Conservation (phyloP, 148 eudicot genomes). For the Silene uniflora region DNA sequence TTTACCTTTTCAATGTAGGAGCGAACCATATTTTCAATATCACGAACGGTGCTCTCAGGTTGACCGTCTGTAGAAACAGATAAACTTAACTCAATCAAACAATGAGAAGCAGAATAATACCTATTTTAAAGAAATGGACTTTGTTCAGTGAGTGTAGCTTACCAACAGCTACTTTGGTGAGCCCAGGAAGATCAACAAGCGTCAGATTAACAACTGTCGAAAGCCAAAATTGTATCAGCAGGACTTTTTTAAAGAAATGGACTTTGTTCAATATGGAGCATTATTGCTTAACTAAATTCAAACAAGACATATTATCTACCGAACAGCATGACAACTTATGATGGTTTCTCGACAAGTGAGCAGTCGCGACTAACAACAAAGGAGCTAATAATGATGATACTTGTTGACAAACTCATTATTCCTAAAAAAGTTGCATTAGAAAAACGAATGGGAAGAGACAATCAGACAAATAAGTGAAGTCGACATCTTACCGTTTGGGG, state of each 20-base stretch:
- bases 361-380: too few relatives aligned
- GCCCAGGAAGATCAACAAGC: conserved; percentile 94
- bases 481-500: not conserved
- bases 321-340: too few relatives aligned
- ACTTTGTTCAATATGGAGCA: too few relatives aligned
- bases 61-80: conserved; percentile 57
- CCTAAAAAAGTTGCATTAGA: not conserved
- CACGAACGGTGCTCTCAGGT: conserved; percentile 36
- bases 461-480: not conserved
- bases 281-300: too few relatives aligned
- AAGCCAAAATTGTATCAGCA: not conserved
- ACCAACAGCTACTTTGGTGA: conserved; percentile 97
- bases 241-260: too few relatives aligned
- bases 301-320: too few relatives aligned
- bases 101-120: too few relatives aligned
- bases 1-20: conserved; percentile 48
- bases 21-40: conserved; percentile 48
- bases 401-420: too few relatives aligned
- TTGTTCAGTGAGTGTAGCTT: conserved; percentile 29
- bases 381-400: too few relatives aligned
- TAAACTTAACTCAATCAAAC: not conserved
- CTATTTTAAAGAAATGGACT: too few relatives aligned
- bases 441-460: not conserved
- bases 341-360: too few relatives aligned
- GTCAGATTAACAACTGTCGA: conserved; percentile 93